These are phyloP conservation scores for Parsonsia alboflavescens DNA, from an alignment of 257 asterid species.

Conservation along the genomic window DNA sequence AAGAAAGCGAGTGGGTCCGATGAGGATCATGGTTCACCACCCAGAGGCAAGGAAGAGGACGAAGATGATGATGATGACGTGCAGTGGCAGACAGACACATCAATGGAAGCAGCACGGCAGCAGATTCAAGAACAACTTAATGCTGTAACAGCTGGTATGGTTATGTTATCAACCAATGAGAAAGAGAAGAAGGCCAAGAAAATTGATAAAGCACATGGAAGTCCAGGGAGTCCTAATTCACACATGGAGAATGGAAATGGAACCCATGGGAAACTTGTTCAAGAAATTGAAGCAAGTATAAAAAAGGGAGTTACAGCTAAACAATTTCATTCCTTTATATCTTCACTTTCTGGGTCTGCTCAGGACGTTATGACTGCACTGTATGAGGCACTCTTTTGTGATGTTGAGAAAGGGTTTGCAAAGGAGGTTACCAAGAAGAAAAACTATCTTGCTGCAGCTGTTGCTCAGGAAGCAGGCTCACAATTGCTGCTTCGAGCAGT, in stretches of 20 bases:
- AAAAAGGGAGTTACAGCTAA: constrained; percentile 22
- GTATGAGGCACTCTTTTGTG: constrained; percentile 30
- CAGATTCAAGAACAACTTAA: constrained; percentile 68
- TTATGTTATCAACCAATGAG: constrained; percentile 55
- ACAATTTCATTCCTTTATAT: constrained; percentile 24
- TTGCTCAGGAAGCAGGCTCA: constrained; percentile 16
- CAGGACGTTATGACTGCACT: constrained; percentile 35
- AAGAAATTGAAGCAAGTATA: constrained; percentile 21
- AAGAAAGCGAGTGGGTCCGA: constrained; percentile 32
- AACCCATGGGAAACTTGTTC: constrained; percentile 20
- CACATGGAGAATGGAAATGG: constrained; percentile 23
- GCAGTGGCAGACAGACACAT: constrained; percentile 84
- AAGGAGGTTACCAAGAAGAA: constrained; percentile 34
- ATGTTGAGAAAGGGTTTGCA: constrained; percentile 33
- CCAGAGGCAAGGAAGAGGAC: constrained; percentile 14
- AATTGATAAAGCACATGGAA: constrained; percentile 13
- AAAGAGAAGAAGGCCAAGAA: constrained; percentile 36
- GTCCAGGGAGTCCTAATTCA: constrained; percentile 14
- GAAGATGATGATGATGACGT: constrained; percentile 37
- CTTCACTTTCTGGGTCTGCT: constrained; percentile 26
- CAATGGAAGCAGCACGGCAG: constrained; percentile 64
- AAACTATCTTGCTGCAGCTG: constrained; percentile 27
- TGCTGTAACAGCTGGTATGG: constrained; percentile 78
- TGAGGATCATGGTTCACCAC: constrained; percentile 32
- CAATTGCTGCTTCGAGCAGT: constrained; percentile 30